These are phyloP conservation scores for Hyaloscypha finlandica DNA, from an alignment of 495 filamentous ascomycete species.

Conservation along the genomic window DNA sequence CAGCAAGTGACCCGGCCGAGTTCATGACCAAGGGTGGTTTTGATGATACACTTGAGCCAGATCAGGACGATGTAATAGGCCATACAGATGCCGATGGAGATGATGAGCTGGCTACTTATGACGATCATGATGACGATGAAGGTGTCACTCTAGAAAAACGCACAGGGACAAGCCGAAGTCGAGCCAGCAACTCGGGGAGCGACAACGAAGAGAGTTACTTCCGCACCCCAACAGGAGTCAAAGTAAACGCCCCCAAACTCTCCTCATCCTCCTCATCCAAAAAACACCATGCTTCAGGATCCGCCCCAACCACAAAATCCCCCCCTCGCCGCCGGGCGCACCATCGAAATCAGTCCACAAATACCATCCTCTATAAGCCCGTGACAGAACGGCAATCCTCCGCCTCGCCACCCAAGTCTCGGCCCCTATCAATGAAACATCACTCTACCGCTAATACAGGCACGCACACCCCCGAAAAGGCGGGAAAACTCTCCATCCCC, in stretches of 20 bases:
- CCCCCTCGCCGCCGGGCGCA: constrained; percentile 36
- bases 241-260: constrained; percentile 9
- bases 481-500: constrained; percentile 26
- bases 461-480: constrained; percentile 36
- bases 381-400: constrained; percentile 36
- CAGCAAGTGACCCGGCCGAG: constrained; percentile 57
- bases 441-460: constrained; percentile 40
- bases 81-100: constrained; percentile 71
- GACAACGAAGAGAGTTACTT: constrained; percentile 34
- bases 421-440: constrained; percentile 33
- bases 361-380: constrained; percentile 76
- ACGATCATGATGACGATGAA: constrained; percentile 69
- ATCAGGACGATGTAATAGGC: constrained; percentile 36
- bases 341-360: constrained; percentile 69
- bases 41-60: constrained; percentile 36
- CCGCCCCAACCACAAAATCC: constrained; percentile 17
- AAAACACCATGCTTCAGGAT: constrained; percentile 1
- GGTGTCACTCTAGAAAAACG: constrained; percentile 23
- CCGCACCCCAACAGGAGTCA: constrained; percentile 35
- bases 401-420: constrained; percentile 38
- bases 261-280: constrained; percentile 9
- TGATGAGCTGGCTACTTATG: constrained; percentile 84
- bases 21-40: constrained; percentile 45
- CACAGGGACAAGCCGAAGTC: constrained; percentile 7
- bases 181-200: constrained; percentile 25